A percentile compares a stretch with the other conserved stretches of the same genome.
Conservation (phyloP, 2,329 filamentous ascomycete species). For the Fusarium tricinctum region DNA sequence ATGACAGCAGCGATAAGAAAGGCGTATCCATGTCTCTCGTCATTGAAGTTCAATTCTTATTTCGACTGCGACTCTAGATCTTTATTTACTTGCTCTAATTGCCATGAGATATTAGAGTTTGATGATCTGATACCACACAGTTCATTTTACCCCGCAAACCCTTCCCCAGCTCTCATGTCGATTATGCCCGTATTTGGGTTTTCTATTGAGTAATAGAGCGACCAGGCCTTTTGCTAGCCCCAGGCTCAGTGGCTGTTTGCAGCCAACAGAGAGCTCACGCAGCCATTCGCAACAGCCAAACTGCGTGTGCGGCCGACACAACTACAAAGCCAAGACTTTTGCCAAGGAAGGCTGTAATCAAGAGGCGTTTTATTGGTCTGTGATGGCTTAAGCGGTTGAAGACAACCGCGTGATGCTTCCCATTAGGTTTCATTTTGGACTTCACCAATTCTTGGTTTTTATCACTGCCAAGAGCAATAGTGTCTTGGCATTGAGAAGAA, state of each 20-base stretch:
- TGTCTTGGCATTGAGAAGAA: conserved; percentile 25
- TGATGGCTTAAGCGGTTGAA: conserved; percentile 1
- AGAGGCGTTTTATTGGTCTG: conserved; percentile 7
- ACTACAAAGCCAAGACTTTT: conserved; percentile 1
- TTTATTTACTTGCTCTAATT: background rate
- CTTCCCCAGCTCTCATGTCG: conserved; percentile 28
- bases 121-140: background rate
- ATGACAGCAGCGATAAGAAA: conserved; percentile 22
- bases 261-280: background rate
- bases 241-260: conserved; percentile 15
- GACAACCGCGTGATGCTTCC: conserved; percentile 30
- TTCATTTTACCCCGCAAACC: conserved; percentile 26
- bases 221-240: conserved; percentile 10
- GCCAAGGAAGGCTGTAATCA: background rate
- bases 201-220: conserved; percentile 24
- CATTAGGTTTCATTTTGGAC: conserved; percentile 8
- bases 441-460: conserved; percentile 16
- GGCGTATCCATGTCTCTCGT: conserved; percentile 12
- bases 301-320: conserved; percentile 15
- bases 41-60: conserved; percentile 5
- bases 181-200: conserved; percentile 8
- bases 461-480: conserved; percentile 28
- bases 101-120: background rate
- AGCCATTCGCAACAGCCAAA: conserved; percentile 11
- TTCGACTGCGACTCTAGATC: conserved; percentile 9